Evolutionary conservation across 352 stramenopile species (phyloP), one percentile per base, ranked within the genome.

Genomic region (Thalassiosira mediterranea): DNA sequence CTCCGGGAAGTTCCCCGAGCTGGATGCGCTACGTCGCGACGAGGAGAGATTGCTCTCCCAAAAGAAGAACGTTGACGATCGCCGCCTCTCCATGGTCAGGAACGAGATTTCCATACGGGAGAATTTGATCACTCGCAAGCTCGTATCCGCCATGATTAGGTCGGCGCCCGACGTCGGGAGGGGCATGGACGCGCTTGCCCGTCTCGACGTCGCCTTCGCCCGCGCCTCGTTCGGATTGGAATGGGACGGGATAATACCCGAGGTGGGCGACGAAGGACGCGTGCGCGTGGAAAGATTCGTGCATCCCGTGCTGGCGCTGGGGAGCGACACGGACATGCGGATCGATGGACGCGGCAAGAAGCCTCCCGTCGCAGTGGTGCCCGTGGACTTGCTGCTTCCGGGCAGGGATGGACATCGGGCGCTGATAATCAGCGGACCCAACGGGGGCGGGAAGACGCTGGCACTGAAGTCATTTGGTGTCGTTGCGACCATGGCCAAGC

Each of bases 381-480:
- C 79, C n/a, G 72, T 89, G 2, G 88, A 90, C 54, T 47, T 91
- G 1, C 19, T 77, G 5, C 23, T 91, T 5, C 68, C 73, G 2
- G 70, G 65, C n/a, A 42, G 48, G 23, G 66, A 74, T 7, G 75
- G 48, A 8, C 56, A 84, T 26, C 60, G 72, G 42, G 81, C 76
- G 1, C 64, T 96, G 3, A 82, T 95, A 2, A 89, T 95, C 37
- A 93, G 81, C 34, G 91, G 91, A 13, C 81, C 88, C 4, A 96
- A 96, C 67, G 90, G 88, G 44, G 91, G 90, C 25, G 92, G 92
- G 11, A 95, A 94, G 62, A 94, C 90, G 2, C 54, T 95, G 23
- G 75, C 91, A 11, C 74, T 95, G 42, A 96, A 96, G 76, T 93
- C 89, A 0, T 89, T 95, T 64, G 92, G 91, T 23, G 37, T 95